These are phyloP conservation scores for Parasitella parasitica DNA, from an alignment of 371 early-diverging fungal genomes.

Conservation along the genomic window DNA sequence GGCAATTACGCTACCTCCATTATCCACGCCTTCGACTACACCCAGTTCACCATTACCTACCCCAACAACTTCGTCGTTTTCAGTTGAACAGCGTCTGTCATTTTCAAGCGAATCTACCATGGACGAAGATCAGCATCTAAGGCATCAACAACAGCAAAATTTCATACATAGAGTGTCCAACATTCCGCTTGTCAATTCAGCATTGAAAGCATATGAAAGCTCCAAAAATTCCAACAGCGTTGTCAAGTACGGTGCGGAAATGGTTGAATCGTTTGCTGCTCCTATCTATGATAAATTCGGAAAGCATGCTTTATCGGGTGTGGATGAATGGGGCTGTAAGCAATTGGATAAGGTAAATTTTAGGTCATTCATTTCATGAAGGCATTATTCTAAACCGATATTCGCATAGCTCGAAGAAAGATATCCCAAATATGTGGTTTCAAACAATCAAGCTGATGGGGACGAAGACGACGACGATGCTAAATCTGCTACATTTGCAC, in stretches of 20 bases:
- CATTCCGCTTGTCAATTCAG: conserved; percentile 78
- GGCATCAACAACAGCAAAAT: conserved; percentile 22
- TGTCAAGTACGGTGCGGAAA: conserved; percentile 52
- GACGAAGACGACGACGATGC: conserved; percentile 41
- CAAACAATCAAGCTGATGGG: conserved; percentile 17
- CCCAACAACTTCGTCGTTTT: conserved; percentile 24
- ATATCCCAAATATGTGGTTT: conserved; percentile 23
- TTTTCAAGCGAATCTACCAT: conserved; percentile 29
- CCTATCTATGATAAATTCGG: conserved; percentile 44
- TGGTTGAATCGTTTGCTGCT: conserved; percentile 62
- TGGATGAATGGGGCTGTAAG: conserved; percentile 41
- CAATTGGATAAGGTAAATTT: conserved; percentile 38
- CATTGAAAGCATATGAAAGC: conserved; percentile 74
- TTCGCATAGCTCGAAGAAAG: conserved; percentile 30
- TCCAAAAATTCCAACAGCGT: conserved; percentile 72
- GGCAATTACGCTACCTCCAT: conserved; percentile 28
- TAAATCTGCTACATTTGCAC: conserved; percentile 38
- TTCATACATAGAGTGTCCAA: conserved; percentile 77
- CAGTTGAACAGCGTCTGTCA: conserved; percentile 12
- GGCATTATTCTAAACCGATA: no score
- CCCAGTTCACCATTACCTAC: conserved; percentile 38
- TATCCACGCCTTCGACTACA: conserved; percentile 35
- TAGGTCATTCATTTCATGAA: no score
- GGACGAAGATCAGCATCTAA: conserved; percentile 21
- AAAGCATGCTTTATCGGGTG: conserved; percentile 23